Evolutionary conservation across 192 early-diverging fungal species (phyloP).

Genomic region (Backusella sp.): DNA sequence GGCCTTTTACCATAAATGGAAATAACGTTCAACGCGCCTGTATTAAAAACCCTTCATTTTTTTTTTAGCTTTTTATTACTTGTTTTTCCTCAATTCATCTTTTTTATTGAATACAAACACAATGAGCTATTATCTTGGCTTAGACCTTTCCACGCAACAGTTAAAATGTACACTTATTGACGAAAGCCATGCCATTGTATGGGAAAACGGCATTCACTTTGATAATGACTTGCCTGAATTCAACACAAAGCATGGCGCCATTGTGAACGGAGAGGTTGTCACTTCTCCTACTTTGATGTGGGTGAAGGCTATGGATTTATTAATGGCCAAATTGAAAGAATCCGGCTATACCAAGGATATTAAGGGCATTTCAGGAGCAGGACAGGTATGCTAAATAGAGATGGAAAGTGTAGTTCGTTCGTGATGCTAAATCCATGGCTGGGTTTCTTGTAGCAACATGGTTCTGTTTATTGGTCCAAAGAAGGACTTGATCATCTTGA

Average conservation of each 20-base stretch:
- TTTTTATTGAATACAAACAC: neutral
- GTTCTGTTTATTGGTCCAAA: slow-evolving; percentile 75
- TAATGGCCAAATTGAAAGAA: slow-evolving; percentile 50
- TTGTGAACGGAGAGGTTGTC: slow-evolving; percentile 46
- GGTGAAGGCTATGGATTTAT: slow-evolving; percentile 67
- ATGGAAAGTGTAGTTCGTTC: neutral
- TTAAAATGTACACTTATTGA: slow-evolving; percentile 65
- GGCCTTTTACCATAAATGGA: neutral
- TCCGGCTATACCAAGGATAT: slow-evolving; percentile 29
- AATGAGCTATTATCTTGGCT: slow-evolving; percentile 52
- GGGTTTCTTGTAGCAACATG: slow-evolving; percentile 66
- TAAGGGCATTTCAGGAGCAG: slow-evolving; percentile 65
- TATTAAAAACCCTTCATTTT: neutral
- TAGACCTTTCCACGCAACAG: slow-evolving; percentile 79
- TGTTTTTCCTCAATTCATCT: neutral
- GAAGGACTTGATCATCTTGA: slow-evolving; percentile 43
- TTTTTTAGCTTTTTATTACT: neutral
- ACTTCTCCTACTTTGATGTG: slow-evolving; percentile 77
- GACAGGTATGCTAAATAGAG: slow-evolving; percentile 43
- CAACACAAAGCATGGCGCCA: slow-evolving; percentile 43
- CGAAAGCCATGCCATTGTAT: slow-evolving; percentile 25
- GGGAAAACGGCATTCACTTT: slow-evolving; percentile 58
- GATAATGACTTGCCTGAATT: slow-evolving; percentile 64
- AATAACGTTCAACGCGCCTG: neutral
- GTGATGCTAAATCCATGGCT: neutral